These are phyloP conservation scores for Conticribra weissflogii DNA, from an alignment of 108 stramenopile species.

Conservation along the genomic window DNA sequence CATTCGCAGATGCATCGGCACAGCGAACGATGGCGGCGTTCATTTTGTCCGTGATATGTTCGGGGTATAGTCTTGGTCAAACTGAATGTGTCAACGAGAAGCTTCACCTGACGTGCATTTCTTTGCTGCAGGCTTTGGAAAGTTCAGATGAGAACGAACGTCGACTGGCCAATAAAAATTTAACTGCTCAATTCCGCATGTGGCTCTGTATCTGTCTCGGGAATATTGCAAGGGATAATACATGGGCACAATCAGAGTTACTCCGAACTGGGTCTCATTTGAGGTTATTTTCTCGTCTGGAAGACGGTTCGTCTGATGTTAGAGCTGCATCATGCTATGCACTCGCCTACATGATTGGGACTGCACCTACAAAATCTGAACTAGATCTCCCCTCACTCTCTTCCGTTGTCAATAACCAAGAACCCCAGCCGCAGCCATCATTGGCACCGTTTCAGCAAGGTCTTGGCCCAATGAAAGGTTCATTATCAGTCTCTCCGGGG, in stretches of 20 bases:
- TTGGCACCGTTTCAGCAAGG: constrained; percentile 26
- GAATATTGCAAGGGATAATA: constrained; percentile 70
- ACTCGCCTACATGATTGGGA: constrained; percentile 62
- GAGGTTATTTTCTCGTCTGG: constrained; percentile 59
- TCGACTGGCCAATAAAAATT: constrained; percentile 19
- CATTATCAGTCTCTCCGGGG: background rate
- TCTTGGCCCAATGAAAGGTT: background rate
- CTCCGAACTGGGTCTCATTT: constrained; percentile 67
- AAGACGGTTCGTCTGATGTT: constrained; percentile 72
- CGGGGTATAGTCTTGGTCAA: constrained; percentile 83
- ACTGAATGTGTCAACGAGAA: constrained; percentile 82
- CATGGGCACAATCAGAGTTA: constrained; percentile 63
- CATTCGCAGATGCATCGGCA: constrained; percentile 52
- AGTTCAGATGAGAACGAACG: constrained; percentile 41
- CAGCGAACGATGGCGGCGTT: constrained; percentile 92
- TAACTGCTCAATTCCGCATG: constrained; percentile 62
- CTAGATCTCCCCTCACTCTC: constrained; percentile 9
- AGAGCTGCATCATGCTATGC: constrained; percentile 90
- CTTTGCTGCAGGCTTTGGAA: constrained; percentile 63
- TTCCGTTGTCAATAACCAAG: constrained; percentile 28
- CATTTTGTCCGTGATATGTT: constrained; percentile 81
- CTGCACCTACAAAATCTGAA: constrained; percentile 9
- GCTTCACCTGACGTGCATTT: constrained; percentile 68
- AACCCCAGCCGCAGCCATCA: constrained; percentile 11
- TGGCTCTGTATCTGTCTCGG: constrained; percentile 92